Percentiles rank a stretch among this genome's conserved stretches.
phyloP scores from a whole-genome alignment of 257 asterid species.

The Nemophila menziesii region DNA sequence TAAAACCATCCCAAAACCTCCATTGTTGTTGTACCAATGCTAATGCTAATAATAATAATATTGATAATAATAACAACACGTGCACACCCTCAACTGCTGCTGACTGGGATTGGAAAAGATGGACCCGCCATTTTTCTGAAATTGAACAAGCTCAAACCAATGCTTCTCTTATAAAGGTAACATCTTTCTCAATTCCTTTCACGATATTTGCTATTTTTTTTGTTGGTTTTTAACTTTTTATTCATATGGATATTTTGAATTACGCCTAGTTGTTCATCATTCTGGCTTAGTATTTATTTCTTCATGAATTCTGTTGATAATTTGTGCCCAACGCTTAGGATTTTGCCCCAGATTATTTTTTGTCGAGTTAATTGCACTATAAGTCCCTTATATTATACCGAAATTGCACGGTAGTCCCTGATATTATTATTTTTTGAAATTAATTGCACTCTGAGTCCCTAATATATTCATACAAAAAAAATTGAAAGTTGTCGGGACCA shows the following conservation, averaged over 20 bases:
- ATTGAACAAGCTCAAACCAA: slow-evolving; percentile 81
- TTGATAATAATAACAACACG: background rate
- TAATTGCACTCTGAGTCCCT: too few relatives aligned
- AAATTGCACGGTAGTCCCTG: too few relatives aligned
- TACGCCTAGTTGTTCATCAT: background rate
- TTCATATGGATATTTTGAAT: slow-evolving; percentile 2
- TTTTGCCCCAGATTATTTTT: too few relatives aligned
- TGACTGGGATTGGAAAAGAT: slow-evolving; percentile 87
- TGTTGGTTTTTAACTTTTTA: background rate
- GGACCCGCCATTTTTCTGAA: slow-evolving; percentile 81
- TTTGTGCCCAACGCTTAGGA: too few relatives aligned
- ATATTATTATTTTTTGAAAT: too few relatives aligned
- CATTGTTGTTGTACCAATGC: slow-evolving; percentile 37
- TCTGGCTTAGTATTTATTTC: background rate
- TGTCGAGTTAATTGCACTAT: too few relatives aligned
- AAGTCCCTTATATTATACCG: too few relatives aligned
- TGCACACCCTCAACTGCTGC: slow-evolving; percentile 27
- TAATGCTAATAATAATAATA: slow-evolving; percentile 11
- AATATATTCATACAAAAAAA: too few relatives aligned
- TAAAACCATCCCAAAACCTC: slow-evolving; percentile 20
- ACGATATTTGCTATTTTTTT: slow-evolving; percentile 2
- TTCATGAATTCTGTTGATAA: background rate
- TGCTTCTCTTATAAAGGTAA: slow-evolving; percentile 72
- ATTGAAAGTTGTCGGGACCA: too few relatives aligned
- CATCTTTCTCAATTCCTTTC: background rate